Conservation (phyloP, 2,329 filamentous ascomycete species). For the Neospermospora avenae region DNA sequence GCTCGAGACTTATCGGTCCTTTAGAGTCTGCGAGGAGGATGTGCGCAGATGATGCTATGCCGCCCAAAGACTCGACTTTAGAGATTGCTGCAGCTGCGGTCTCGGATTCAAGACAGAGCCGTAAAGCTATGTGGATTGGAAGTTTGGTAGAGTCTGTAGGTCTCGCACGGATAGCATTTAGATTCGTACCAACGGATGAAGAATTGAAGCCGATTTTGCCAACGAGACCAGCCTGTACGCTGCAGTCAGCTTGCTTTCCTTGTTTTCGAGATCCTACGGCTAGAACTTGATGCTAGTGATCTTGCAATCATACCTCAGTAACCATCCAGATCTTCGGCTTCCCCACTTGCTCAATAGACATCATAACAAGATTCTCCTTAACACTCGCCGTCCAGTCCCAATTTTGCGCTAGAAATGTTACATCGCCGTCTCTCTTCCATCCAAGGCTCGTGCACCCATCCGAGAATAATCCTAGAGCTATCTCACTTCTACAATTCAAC, state of each 20-base stretch:
- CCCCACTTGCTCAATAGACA: conserved; percentile 16
- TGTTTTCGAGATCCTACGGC: not conserved
- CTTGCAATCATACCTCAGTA: conserved; percentile 28
- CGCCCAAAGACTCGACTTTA: conserved; percentile 44
- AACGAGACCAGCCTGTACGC: conserved; percentile 27
- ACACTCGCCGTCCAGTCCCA: conserved; percentile 29
- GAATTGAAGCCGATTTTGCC: conserved; percentile 54
- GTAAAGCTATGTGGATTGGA: conserved; percentile 54
- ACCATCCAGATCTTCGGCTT: conserved; percentile 24
- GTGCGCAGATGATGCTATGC: conserved; percentile 51
- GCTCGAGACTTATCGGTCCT: conserved; percentile 44
- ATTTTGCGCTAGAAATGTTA: conserved; percentile 26
- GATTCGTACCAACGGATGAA: conserved; percentile 49
- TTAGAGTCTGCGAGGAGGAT: conserved; percentile 49
- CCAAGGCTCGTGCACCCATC: conserved; percentile 49
- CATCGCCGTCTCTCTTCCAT: conserved; percentile 35
- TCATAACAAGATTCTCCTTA: conserved; percentile 19
- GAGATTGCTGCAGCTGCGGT: conserved; percentile 43
- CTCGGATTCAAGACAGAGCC: conserved; percentile 47
- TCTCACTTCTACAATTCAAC: conserved; percentile 49
- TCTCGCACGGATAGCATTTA: conserved; percentile 53
- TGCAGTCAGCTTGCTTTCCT: not conserved
- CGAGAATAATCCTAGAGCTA: conserved; percentile 46
- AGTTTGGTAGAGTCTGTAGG: conserved; percentile 46
- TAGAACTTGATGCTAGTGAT: not conserved